A percentile compares a stretch with the other conserved stretches of the same genome.
Conservation (phyloP, 2,329 filamentous ascomycete genomes). For the Aspergillus oerlinghausenensis region DNA sequence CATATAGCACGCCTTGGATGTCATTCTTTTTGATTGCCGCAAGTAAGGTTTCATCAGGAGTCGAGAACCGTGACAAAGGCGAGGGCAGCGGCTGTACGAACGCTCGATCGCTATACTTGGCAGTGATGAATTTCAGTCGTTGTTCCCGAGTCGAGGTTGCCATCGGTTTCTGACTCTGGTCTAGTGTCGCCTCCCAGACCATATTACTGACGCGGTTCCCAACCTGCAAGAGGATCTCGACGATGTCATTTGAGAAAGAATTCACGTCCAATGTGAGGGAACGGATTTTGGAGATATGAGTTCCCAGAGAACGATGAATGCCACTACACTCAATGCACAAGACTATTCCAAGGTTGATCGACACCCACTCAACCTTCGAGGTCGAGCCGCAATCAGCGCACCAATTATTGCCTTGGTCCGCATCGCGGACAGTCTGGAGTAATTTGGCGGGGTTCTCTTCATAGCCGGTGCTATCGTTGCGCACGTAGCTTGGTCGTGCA, state of each 20-base stretch:
- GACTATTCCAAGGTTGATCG: conserved; percentile 93
- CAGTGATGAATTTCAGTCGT: conserved; percentile 87
- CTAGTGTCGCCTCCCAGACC: conserved; percentile 87
- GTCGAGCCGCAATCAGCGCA: conserved; percentile 93
- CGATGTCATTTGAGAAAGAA: conserved; percentile 94
- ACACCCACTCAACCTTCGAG: conserved; percentile 96
- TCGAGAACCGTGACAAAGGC: conserved; percentile 69
- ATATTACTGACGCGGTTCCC: conserved; percentile 95
- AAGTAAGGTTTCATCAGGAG: conserved; percentile 80
- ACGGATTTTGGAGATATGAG: conserved; percentile 94
- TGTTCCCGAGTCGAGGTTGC: conserved; percentile 81
- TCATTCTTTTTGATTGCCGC: conserved; percentile 96
- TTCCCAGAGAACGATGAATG: conserved; percentile 92
- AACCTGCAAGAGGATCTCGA: conserved; percentile 84
- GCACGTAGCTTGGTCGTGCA: conserved; percentile 69
- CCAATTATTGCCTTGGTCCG: conserved; percentile 86
- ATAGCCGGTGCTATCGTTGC: conserved; percentile 64
- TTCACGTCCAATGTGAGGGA: conserved; percentile 93
- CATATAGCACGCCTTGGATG: conserved; percentile 87
- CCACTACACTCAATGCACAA: conserved; percentile 97
- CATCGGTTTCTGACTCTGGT: conserved; percentile 66
- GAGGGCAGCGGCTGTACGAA: conserved; percentile 72
- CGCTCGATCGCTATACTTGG: conserved; percentile 82
- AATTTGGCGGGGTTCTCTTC: conserved; percentile 83
- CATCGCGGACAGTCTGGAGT: conserved; percentile 79